Evolutionary conservation across 2,329 filamentous ascomycete species (phyloP).

Genomic region (Coniochaeta sp.): DNA sequence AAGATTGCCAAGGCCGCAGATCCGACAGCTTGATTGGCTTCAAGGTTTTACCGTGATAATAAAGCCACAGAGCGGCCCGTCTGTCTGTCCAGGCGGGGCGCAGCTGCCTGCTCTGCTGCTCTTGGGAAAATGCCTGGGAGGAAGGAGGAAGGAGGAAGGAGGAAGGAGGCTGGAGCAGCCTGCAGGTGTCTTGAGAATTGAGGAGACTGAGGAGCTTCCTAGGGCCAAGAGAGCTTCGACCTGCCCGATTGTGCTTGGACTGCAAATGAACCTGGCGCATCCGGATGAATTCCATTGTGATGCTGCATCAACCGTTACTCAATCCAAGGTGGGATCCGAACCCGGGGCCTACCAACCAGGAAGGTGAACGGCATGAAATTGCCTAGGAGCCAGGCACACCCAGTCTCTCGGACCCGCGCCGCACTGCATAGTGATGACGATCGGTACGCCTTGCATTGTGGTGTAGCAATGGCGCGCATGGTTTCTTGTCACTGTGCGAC

Average conservation of each 20-base stretch:
- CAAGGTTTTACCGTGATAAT: too few relatives aligned
- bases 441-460: neutral
- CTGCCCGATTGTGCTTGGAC: neutral
- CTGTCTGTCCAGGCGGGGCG: neutral
- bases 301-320: neutral
- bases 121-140: too few relatives aligned
- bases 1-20: neutral
- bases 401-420: neutral
- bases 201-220: neutral
- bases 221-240: neutral
- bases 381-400: neutral
- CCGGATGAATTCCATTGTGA: neutral
- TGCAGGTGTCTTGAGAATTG: neutral
- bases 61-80: too few relatives aligned
- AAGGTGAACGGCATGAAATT: constrained; percentile 1
- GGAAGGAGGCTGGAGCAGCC: too few relatives aligned
- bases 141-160: too few relatives aligned
- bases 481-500: neutral
- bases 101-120: neutral
- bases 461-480: neutral
- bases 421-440: too few relatives aligned
- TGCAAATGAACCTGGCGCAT: neutral
- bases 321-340: neutral
- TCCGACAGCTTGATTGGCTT: neutral
- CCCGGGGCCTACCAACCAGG: neutral